A percentile compares a stretch with the other conserved stretches of the same genome.
Evolutionary conservation across 2,329 filamentous ascomycete genomes (phyloP).

Genomic region (Ophiostoma ulmi): DNA sequence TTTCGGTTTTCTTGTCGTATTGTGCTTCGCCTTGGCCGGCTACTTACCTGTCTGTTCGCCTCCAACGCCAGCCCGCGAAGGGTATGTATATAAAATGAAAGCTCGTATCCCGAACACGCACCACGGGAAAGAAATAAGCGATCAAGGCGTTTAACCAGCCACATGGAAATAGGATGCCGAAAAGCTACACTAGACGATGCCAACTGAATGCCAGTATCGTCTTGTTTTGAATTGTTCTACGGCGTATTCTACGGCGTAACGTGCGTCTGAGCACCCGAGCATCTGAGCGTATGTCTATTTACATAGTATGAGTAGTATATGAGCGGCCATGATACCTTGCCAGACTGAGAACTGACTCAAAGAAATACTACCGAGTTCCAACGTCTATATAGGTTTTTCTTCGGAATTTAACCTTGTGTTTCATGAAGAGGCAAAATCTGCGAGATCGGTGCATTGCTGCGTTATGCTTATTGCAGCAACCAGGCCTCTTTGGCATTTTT

Average conservation of each 20-base stretch:
- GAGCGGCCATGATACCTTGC: not conserved
- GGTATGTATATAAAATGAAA: too few relatives aligned
- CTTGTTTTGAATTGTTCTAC: not conserved
- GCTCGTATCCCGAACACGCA: not conserved
- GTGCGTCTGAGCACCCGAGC: not conserved
- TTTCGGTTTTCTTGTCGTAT: not conserved
- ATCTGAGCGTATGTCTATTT: not conserved
- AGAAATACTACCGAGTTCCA: not conserved
- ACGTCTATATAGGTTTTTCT: not conserved
- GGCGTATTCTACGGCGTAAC: not conserved
- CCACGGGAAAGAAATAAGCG: not conserved
- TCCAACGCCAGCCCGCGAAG: not conserved
- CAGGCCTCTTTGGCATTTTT: not conserved
- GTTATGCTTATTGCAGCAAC: not conserved
- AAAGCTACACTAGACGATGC: not conserved
- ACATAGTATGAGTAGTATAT: not conserved
- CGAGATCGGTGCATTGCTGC: not conserved
- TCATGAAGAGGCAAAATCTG: not conserved
- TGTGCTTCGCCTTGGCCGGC: not conserved
- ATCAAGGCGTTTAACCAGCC: not conserved
- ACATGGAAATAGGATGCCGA: not conserved
- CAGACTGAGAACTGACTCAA: not conserved
- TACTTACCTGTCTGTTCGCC: not conserved
- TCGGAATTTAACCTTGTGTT: not conserved
- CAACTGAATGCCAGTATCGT: not conserved